A percentile compares a stretch with the other conserved stretches of the same genome.
phyloP scores from a whole-genome alignment of 2,329 filamentous ascomycete species.

The Xylariales sp. region DNA sequence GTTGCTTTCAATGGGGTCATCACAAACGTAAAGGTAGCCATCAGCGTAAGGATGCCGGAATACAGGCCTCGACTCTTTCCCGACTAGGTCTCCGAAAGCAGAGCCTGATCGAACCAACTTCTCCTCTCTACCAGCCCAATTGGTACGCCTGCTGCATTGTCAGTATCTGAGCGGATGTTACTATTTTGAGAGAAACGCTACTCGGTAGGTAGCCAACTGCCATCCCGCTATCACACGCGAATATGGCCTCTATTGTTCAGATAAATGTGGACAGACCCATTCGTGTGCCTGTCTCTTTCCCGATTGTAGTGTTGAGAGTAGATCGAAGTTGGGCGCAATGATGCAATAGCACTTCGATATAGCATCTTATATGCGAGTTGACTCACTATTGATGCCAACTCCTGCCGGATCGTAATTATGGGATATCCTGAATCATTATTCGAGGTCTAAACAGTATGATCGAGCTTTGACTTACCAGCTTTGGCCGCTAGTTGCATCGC shows the following conservation, averaged over 20 bases:
- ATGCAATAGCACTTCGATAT: too few species aligned
- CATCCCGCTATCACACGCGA: too few species aligned
- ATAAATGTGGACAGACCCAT: too few species aligned
- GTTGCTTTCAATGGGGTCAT: background rate
- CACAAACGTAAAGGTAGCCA: background rate
- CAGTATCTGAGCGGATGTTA: too few species aligned
- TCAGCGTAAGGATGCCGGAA: constrained; percentile 1
- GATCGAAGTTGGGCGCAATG: too few species aligned
- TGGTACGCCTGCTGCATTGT: constrained; percentile 14
- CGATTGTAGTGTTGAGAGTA: too few species aligned
- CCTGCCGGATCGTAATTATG: constrained; percentile 15
- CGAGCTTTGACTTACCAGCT: background rate
- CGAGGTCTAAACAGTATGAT: background rate
- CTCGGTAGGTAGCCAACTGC: too few species aligned
- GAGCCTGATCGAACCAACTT: constrained; percentile 12
- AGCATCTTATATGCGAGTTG: too few species aligned
- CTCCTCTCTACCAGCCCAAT: constrained; percentile 12
- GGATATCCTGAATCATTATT: constrained; percentile 11
- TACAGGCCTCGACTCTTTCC: background rate
- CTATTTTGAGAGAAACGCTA: too few species aligned
- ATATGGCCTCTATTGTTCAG: too few species aligned
- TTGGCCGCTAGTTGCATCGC: constrained; percentile 1
- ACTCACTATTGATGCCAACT: constrained; percentile 9
- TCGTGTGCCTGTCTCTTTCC: too few species aligned
- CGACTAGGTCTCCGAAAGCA: constrained; percentile 10